Evolutionary conservation across 225 moss, liverwort and hornwort species (phyloP), one percentile per base, ranked within the genome.

Genomic region (Straminergon stramineum): DNA sequence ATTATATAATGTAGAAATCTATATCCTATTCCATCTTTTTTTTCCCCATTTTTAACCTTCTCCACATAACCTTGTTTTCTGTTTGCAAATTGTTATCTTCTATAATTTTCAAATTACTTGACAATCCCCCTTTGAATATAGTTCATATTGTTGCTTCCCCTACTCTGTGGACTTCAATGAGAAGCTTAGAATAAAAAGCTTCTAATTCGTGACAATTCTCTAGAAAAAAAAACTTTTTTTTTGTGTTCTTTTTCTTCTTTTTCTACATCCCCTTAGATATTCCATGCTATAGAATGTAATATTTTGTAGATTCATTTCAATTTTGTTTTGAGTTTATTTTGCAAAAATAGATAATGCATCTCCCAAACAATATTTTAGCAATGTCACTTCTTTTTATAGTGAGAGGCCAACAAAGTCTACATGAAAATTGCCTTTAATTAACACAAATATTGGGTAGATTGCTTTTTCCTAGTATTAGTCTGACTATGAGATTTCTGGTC

Each of bases 401-500:
- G 11, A 55, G 5, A 35, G 8, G 7, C 4, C 1, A 1, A 51
- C 2, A 7, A 5, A 52, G 3, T 77, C 7, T 77, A 15, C 6
- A 19, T 17, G 27, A 34, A 77, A 37, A 30, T 15, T 51, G 32
- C 21, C 20, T 17, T 15, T 37, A 57, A 43, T 16, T 45, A 9
- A 20, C 7, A 51, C 7, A 3, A 61, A 4, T 30, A 23, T n/a
- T 70, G 51, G 23, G 17, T 52, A 4, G 8, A 60, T 85, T 18
- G 32, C 3, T 58, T 79, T 57, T 35, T 81, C 22, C 14, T 63
- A 71, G 21, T 70, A 2, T 30, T 37, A 4, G n/a, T 7, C 5
- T 45, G 65, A 24, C 34, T 41, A n/a, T 84, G 6, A 8, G 6
- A 79, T 56, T 22, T 84, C 74, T 39, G 6, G 7, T 39, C 11